Evolutionary conservation across 768 basidiomycete species (phyloP).

Genomic region (Tricholoma saponaceum): DNA sequence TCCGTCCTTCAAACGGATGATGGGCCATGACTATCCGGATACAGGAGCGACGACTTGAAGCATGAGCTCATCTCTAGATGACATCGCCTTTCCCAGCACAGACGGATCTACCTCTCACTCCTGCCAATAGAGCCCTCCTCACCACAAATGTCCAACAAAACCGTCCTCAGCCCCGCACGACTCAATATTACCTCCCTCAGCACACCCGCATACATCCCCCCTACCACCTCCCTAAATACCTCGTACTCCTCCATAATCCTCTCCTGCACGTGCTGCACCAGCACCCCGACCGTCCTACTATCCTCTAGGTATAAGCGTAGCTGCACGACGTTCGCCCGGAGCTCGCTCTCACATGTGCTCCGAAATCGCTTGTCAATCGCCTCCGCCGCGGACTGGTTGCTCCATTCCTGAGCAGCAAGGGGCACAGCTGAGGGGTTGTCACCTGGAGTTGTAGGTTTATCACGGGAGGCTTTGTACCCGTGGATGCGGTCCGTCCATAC

Average conservation of each 20-base stretch:
- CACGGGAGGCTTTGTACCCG: slow-evolving; percentile 10
- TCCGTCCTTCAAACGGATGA: no score
- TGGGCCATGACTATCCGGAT: no score
- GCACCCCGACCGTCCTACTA: slow-evolving; percentile 68
- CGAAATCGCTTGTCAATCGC: slow-evolving; percentile 53
- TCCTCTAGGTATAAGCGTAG: slow-evolving; percentile 80
- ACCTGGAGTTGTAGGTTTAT: slow-evolving; percentile 7
- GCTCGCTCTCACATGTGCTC: slow-evolving; percentile 48
- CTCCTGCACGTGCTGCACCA: slow-evolving; percentile 74
- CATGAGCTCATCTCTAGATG: no score
- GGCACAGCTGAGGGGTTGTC: slow-evolving; percentile 13
- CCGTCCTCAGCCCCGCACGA: slow-evolving; percentile 33
- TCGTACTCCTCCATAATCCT: slow-evolving; percentile 73
- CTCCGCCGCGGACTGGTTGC: slow-evolving; percentile 44
- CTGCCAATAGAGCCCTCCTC: neutral
- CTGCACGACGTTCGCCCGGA: slow-evolving; percentile 50
- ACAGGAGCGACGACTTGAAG: no score
- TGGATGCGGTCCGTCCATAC: slow-evolving; percentile 56
- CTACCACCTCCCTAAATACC: slow-evolving; percentile 63
- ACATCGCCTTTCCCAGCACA: no score
- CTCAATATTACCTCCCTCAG: slow-evolving; percentile 29
- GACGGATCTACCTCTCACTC: neutral
- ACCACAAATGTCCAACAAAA: slow-evolving; percentile 33
- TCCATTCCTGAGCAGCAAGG: slow-evolving; percentile 42
- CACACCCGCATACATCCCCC: slow-evolving; percentile 40